phyloP scores from a whole-genome alignment of 2,329 filamentous ascomycete genomes.

The Ilyonectria robusta region DNA sequence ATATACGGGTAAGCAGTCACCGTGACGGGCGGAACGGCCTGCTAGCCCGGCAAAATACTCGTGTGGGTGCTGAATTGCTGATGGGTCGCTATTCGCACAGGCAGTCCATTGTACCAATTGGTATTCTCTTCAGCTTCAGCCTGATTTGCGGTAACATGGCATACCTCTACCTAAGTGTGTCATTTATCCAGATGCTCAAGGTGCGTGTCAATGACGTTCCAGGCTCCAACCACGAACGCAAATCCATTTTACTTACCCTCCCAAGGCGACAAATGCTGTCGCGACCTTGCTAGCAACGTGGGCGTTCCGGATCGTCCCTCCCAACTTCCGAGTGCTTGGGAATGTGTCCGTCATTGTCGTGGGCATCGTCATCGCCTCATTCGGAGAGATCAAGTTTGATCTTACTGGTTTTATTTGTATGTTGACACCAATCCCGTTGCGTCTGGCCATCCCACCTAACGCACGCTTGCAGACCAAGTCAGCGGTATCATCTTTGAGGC shows the following conservation, averaged over 20 bases:
- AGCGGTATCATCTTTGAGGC: constrained; percentile 29
- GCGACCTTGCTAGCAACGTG: constrained; percentile 24
- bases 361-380: constrained; percentile 27
- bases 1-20: constrained; percentile 18
- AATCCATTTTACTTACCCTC: background rate
- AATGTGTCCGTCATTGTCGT: constrained; percentile 23
- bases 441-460: background rate
- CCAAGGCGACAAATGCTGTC: constrained; percentile 28
- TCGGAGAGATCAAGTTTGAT: constrained; percentile 30
- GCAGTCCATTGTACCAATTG: constrained; percentile 24
- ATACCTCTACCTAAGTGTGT: constrained; percentile 28
- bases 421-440: background rate
- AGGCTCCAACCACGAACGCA: background rate
- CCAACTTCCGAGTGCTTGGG: constrained; percentile 19
- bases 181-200: constrained; percentile 31
- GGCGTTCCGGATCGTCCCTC: constrained; percentile 26
- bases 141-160: constrained; percentile 29
- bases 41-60: background rate
- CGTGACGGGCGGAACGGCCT: too few relatives aligned
- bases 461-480: constrained; percentile 14
- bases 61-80: constrained; percentile 8
- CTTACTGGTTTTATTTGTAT: constrained; percentile 22
- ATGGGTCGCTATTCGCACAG: background rate
- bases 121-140: constrained; percentile 30
- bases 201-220: background rate